These are phyloP conservation scores for Austroboletus eburneus DNA, from an alignment of 768 basidiomycete species.

Conservation along the genomic window DNA sequence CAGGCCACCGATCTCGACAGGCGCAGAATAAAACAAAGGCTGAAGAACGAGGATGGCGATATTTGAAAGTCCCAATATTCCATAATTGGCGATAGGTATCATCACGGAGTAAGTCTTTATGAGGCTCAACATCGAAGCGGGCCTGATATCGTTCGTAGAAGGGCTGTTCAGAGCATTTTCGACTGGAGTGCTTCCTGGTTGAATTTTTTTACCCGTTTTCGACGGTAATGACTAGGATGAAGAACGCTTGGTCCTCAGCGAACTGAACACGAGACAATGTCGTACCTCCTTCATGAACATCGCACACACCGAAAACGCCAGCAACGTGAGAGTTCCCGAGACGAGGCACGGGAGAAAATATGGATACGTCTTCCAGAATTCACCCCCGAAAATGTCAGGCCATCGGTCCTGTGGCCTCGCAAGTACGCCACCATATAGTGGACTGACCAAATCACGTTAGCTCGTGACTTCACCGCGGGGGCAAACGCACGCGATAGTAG, in stretches of 20 bases:
- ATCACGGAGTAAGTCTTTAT: slow-evolving; percentile 30
- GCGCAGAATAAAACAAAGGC: slow-evolving; percentile 45
- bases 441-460: slow-evolving; percentile 30
- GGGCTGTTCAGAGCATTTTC: not conserved
- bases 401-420: slow-evolving; percentile 53
- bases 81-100: slow-evolving; percentile 42
- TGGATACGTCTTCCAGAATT: slow-evolving; percentile 35
- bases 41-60: slow-evolving; percentile 36
- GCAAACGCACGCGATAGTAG: slow-evolving; percentile 28
- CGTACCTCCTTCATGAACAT: slow-evolving; percentile 32
- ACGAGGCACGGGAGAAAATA: slow-evolving; percentile 36
- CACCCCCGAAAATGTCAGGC: slow-evolving; percentile 42
- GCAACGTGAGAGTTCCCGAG: slow-evolving; percentile 13
- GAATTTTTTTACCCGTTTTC: slow-evolving; percentile 1
- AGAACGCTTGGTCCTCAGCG: not conserved
- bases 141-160: not conserved
- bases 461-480: too few relatives aligned
- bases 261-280: not conserved
- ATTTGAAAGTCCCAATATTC: slow-evolving; percentile 39
- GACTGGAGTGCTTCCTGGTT: not conserved
- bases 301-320: slow-evolving; percentile 15
- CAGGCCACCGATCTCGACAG: slow-evolving; percentile 41
- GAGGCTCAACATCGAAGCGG: slow-evolving; percentile 31
- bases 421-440: slow-evolving; percentile 56
- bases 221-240: slow-evolving; percentile 24